Evolutionary conservation across 2,329 filamentous ascomycete species (phyloP).

Genomic region (Aspergillus sp.): DNA sequence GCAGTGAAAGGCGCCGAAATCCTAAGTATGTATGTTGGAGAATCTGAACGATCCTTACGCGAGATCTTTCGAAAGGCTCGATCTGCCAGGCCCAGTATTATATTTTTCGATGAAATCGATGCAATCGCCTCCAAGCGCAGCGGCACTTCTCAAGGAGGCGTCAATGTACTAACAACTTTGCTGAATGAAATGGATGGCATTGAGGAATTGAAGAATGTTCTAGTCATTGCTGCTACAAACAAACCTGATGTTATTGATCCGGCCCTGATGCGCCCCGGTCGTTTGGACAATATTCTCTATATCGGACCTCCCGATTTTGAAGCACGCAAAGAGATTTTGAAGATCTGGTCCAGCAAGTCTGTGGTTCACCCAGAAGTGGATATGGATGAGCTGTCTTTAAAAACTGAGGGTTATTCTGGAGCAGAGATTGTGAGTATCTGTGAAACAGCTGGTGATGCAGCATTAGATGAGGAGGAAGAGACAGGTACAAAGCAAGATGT

Average conservation of each 20-base stretch:
- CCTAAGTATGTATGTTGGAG: conserved; percentile 94
- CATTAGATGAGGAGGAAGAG: conserved; percentile 49
- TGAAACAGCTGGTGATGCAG: conserved; percentile 46
- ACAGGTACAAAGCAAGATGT: conserved; percentile 33
- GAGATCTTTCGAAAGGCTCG: conserved; percentile 81
- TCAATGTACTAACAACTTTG: conserved; percentile 84
- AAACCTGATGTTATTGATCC: conserved; percentile 80
- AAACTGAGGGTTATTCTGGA: conserved; percentile 75
- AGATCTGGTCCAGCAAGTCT: conserved; percentile 60
- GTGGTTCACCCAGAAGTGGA: conserved; percentile 61
- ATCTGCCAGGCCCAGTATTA: conserved; percentile 82
- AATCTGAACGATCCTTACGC: conserved; percentile 81
- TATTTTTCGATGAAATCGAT: conserved; percentile 97
- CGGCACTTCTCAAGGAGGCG: conserved; percentile 45
- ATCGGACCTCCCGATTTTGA: conserved; percentile 72
- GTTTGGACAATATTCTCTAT: conserved; percentile 81
- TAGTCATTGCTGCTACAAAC: conserved; percentile 89
- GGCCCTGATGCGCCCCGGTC: conserved; percentile 77
- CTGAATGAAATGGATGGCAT: conserved; percentile 97
- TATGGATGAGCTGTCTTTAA: conserved; percentile 55
- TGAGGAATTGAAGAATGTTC: conserved; percentile 73
- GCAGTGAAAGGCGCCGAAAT: conserved; percentile 91
- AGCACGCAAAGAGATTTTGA: conserved; percentile 72
- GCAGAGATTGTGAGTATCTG: conserved; percentile 70
- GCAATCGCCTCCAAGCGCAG: conserved; percentile 64